Base-by-base conservation (phyloP, 345 rosid species). In the Nasturtium officinale region DNA sequence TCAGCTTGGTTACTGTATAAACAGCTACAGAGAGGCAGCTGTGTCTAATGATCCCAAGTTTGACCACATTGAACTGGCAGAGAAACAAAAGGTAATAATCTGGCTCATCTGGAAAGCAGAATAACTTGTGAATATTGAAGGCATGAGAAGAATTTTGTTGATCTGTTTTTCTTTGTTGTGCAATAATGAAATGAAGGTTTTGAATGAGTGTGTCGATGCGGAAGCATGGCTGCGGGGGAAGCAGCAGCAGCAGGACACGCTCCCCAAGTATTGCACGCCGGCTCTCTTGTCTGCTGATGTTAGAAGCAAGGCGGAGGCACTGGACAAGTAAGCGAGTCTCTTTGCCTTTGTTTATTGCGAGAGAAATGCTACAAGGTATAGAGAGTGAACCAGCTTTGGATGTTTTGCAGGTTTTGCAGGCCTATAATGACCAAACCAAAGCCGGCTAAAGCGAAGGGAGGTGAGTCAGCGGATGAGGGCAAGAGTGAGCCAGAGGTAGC, bases 391-490 rank as follows among this genome's bases (percentile, higher is more conserved):
- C 40, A 13, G 21, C 4, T 30, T 58, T 72, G 77, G 15, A 40
- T 53, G 65, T n/a, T 65, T 30, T 40, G 9, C 77, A 94, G 98
- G 86, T 64, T 85, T 28, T 88, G 97, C 85, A 85, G 92, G 80
- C 99, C 97, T 9, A 78, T 91, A 73, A 95, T 95, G 99, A 95
- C 85, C 12, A 95, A 90, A 67, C 93, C 93, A 12, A 95, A 89
- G 72, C 99, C 97, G 5, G 80, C 87, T 16, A 94, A 94, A 12
- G 72, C 84, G 29, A 88, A 88, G 48, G 69, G 13, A 64, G 28
- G 13, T 20, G 64, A 59, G 26, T 11, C 17, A 26, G 46, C 29
- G 0, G 67, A 64, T 21, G 82, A 78, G 35, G 77, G 64, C 5
- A 51, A 61, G 18, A 82, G 69, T 12, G 94, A 87, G 60, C 76